These are phyloP conservation scores for Malassezia equina DNA, from an alignment of 1,284 basidiomycete genomes.

Conservation along the genomic window DNA sequence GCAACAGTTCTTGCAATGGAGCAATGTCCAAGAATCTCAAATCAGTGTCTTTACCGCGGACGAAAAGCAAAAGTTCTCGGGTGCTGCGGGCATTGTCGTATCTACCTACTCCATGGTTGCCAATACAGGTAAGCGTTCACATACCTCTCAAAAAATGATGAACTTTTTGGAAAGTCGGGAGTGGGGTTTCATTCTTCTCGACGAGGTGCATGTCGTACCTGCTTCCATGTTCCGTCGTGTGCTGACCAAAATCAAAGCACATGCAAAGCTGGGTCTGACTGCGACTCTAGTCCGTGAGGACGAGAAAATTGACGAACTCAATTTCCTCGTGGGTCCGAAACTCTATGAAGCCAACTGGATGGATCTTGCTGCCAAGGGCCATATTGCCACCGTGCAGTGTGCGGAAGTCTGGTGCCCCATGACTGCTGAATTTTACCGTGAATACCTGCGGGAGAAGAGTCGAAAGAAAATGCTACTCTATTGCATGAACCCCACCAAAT, in stretches of 20 bases:
- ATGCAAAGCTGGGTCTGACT: slow-evolving; percentile 44
- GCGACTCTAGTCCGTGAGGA: slow-evolving; percentile 94
- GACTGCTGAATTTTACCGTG: slow-evolving; percentile 99
- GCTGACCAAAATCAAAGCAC: slow-evolving; percentile 47
- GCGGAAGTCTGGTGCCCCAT: slow-evolving; percentile 99
- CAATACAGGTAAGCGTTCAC: slow-evolving; percentile 46
- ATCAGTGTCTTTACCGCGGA: slow-evolving; percentile 47
- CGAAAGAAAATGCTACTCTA: slow-evolving; percentile 91
- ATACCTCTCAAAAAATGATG: slow-evolving; percentile 49
- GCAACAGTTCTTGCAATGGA: slow-evolving; percentile 47
- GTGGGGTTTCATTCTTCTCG: slow-evolving; percentile 47
- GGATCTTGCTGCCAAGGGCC: slow-evolving; percentile 97
- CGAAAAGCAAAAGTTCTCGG: slow-evolving; percentile 46
- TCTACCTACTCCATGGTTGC: slow-evolving; percentile 49
- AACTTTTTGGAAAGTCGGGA: slow-evolving; percentile 46
- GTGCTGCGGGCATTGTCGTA: slow-evolving; percentile 45
- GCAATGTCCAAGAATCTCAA: slow-evolving; percentile 47
- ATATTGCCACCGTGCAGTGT: slow-evolving; percentile 92
- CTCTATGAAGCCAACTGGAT: slow-evolving; percentile 99
- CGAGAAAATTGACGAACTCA: slow-evolving; percentile 95
- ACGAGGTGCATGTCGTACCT: slow-evolving; percentile 47
- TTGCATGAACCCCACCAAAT: slow-evolving; percentile 99
- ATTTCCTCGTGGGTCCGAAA: slow-evolving; percentile 98
- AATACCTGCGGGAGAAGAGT: slow-evolving; percentile 84
- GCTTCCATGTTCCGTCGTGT: slow-evolving; percentile 48